A percentile compares a stretch with the other conserved stretches of the same genome.
These are phyloP conservation scores for Platanthera zijinensis DNA, from an alignment of 106 monocot species.

Conservation along the genomic window DNA sequence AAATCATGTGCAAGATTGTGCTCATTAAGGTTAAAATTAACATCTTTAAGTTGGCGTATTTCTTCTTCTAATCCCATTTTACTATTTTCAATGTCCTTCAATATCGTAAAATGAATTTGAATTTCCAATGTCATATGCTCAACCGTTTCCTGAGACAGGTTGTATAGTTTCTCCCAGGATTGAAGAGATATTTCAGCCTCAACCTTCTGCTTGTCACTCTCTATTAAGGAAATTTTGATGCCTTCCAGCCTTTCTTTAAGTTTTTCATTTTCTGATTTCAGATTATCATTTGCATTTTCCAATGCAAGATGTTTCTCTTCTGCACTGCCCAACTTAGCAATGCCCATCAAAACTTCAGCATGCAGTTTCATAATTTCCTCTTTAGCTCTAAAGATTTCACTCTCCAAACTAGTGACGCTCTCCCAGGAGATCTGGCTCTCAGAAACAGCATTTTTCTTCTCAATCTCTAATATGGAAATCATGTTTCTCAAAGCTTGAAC, in stretches of 20 bases:
- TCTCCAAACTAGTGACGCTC: slow-evolving; percentile 42
- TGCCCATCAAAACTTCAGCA: slow-evolving; percentile 33
- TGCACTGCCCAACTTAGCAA: slow-evolving; percentile 15
- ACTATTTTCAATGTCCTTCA: slow-evolving; percentile 28
- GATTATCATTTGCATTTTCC: slow-evolving; percentile 18
- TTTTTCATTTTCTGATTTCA: slow-evolving; percentile 20
- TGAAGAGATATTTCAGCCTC: slow-evolving; percentile 26
- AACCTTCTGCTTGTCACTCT: slow-evolving; percentile 4
- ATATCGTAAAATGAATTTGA: slow-evolving; percentile 14
- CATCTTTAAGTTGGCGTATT: slow-evolving; percentile 5
- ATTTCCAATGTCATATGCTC: slow-evolving; percentile 20
- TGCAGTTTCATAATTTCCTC: slow-evolving; percentile 49
- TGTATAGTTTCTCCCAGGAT: slow-evolving; percentile 16
- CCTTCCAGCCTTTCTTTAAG: slow-evolving; percentile 18
- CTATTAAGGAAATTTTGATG: slow-evolving; percentile 11
- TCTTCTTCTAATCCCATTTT: slow-evolving; percentile 41
- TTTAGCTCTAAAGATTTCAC: slow-evolving; percentile 31
- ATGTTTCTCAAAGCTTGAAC: slow-evolving; percentile 27
- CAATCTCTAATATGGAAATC: slow-evolving; percentile 32
- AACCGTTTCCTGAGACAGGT: slow-evolving; percentile 31
- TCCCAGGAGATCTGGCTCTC: slow-evolving; percentile 35
- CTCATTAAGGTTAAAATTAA: slow-evolving; percentile 30
- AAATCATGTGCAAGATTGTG: not conserved
- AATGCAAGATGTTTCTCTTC: slow-evolving; percentile 27
- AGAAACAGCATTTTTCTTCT: slow-evolving; percentile 50